phyloP scores from a whole-genome alignment of 352 stramenopile genomes.

The Phytopythium oedochilum region DNA sequence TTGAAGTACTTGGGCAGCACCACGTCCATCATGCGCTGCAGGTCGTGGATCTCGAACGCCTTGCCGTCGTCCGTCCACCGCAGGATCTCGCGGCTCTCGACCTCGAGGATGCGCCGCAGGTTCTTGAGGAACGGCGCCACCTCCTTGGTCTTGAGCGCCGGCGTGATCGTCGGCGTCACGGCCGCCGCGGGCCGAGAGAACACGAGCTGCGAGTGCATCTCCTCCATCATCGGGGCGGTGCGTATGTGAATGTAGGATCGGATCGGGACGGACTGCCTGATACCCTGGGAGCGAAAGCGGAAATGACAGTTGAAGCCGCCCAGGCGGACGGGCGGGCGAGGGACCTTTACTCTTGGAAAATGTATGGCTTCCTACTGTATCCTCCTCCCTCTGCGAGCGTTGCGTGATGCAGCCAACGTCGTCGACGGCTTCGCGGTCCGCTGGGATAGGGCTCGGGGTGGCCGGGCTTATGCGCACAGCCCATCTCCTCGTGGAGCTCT shows the following conservation, averaged over 20 bases:
- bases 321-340: neutral
- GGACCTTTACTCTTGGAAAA: neutral
- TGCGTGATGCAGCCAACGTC: too few species aligned
- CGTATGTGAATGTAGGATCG: neutral
- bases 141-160: slow-evolving; percentile 25
- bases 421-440: too few species aligned
- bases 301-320: slow-evolving; percentile 6
- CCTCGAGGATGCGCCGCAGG: slow-evolving; percentile 54
- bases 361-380: too few species aligned
- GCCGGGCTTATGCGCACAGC: too few species aligned
- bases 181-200: neutral
- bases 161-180: neutral
- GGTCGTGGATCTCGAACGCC: slow-evolving; percentile 72
- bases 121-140: slow-evolving; percentile 70
- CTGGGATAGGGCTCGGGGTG: too few species aligned
- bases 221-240: neutral
- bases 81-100: slow-evolving; percentile 36
- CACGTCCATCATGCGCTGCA: slow-evolving; percentile 61
- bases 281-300: slow-evolving; percentile 3
- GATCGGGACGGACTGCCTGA: neutral
- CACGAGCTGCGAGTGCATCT: neutral
- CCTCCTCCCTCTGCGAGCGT: too few species aligned
- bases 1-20: slow-evolving; percentile 95
- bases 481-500: too few species aligned
- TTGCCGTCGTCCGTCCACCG: slow-evolving; percentile 49